These are phyloP conservation scores for Globisporangium okanoganense DNA, from an alignment of 352 stramenopile genomes.

Conservation along the genomic window DNA sequence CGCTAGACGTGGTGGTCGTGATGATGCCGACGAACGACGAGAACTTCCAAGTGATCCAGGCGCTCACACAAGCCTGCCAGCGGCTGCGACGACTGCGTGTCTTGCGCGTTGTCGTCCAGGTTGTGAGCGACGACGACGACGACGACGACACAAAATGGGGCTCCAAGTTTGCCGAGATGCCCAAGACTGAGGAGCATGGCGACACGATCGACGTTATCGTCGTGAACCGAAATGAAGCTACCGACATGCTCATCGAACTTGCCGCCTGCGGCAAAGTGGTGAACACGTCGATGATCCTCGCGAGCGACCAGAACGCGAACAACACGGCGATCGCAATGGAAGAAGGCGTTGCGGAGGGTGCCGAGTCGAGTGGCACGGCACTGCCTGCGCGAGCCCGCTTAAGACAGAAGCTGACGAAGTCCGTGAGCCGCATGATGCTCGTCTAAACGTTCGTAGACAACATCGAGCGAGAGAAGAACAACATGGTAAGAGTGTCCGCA, in stretches of 20 bases:
- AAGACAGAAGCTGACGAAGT: conserved; percentile 36
- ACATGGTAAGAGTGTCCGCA: background rate
- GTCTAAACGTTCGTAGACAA: conserved; percentile 20
- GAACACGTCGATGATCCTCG: conserved; percentile 38
- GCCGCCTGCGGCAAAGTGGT: conserved; percentile 58
- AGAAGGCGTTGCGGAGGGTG: conserved; percentile 13
- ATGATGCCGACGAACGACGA: conserved; percentile 59
- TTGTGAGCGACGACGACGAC: conserved; percentile 21
- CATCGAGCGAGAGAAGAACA: background rate
- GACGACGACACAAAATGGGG: conserved; percentile 28
- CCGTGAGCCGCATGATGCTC: conserved; percentile 46
- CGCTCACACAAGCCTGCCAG: conserved; percentile 44
- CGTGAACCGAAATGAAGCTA: conserved; percentile 54
- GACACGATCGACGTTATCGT: conserved; percentile 66
- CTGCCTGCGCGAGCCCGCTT: conserved; percentile 21
- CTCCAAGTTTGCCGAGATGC: conserved; percentile 51
- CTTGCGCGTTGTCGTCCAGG: conserved; percentile 53
- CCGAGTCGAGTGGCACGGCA: conserved; percentile 15
- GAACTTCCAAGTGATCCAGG: conserved; percentile 52
- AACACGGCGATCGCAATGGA: conserved; percentile 39
- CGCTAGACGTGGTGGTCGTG: conserved; percentile 52
- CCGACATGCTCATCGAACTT: conserved; percentile 65
- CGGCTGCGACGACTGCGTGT: conserved; percentile 40
- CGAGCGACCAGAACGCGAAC: conserved; percentile 24
- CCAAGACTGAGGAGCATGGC: conserved; percentile 41